Conservation (phyloP, 345 rosid genomes). For the Acer negundo region DNA sequence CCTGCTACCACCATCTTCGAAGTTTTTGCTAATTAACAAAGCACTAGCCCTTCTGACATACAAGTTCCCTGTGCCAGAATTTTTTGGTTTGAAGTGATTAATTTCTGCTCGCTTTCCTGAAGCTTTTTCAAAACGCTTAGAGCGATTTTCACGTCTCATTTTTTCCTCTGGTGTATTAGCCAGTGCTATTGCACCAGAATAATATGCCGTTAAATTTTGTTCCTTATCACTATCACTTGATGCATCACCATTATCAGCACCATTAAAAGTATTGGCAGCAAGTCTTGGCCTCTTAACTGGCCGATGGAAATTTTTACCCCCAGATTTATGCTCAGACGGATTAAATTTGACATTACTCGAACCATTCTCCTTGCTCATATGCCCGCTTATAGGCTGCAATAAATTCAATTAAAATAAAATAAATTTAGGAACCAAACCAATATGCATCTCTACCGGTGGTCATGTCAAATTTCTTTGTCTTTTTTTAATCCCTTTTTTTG, state of each 20-base stretch:
- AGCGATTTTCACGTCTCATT: constrained; percentile 90
- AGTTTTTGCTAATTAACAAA: constrained; percentile 62
- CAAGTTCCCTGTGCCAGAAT: constrained; percentile 62
- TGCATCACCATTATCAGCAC: constrained; percentile 63
- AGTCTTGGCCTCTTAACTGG: constrained; percentile 79
- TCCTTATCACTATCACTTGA: constrained; percentile 99
- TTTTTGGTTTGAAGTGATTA: constrained; percentile 58
- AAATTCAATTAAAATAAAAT: constrained; percentile 6
- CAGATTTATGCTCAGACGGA: constrained; percentile 50
- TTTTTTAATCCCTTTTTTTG: background rate
- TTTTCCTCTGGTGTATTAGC: constrained; percentile 85
- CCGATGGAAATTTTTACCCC: constrained; percentile 55
- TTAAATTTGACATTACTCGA: constrained; percentile 40
- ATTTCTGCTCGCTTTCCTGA: constrained; percentile 64
- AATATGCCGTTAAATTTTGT: constrained; percentile 62
- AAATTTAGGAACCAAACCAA: constrained; percentile 15
- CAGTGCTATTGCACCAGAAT: constrained; percentile 71
- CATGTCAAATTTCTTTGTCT: background rate
- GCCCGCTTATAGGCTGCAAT: constrained; percentile 49
- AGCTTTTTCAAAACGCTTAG: constrained; percentile 84
- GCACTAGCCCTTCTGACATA: constrained; percentile 79
- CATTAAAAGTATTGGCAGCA: constrained; percentile 42
- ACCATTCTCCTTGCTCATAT: constrained; percentile 54
- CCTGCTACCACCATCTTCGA: constrained; percentile 75
- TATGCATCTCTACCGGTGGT: background rate